A percentile compares a stretch with the other conserved stretches of the same genome.
phyloP scores from a whole-genome alignment of 2,329 filamentous ascomycete species.

The Xylariaceae sp. region DNA sequence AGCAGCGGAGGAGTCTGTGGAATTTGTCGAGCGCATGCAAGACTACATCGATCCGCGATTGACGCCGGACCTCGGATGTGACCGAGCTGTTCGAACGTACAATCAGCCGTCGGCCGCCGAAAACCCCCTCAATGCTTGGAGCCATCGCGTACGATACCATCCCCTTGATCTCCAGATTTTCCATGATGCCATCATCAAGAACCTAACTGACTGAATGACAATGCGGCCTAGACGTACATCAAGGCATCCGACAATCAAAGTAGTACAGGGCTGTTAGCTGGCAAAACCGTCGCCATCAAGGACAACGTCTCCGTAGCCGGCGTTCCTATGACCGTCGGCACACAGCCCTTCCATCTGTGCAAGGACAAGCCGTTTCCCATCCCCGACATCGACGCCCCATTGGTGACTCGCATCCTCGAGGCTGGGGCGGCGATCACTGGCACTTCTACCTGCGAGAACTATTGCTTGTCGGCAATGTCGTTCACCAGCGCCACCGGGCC shows the following conservation, averaged over 20 bases:
- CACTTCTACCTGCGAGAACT: conserved; percentile 43
- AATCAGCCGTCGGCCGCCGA: conserved; percentile 24
- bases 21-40: conserved; percentile 33
- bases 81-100: conserved; percentile 27
- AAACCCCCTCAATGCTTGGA: conserved; percentile 49
- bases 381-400: conserved; percentile 39
- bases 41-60: conserved; percentile 40
- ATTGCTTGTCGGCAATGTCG: conserved; percentile 41
- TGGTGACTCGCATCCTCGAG: conserved; percentile 39
- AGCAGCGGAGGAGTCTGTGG: conserved; percentile 9
- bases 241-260: background rate
- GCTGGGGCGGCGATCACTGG: conserved; percentile 40
- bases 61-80: background rate
- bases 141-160: conserved; percentile 36
- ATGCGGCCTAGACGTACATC: conserved; percentile 7
- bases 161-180: conserved; percentile 34
- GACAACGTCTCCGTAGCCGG: conserved; percentile 42
- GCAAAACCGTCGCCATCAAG: conserved; percentile 39
- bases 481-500: conserved; percentile 41
- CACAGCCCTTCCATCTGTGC: conserved; percentile 36
- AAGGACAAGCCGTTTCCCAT: conserved; percentile 33
- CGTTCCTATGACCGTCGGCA: conserved; percentile 40
- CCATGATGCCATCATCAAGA: background rate
- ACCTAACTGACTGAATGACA: background rate
- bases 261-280: conserved; percentile 27